Evolutionary conservation across 2,329 filamentous ascomycete species (phyloP), one percentile per base, ranked within the genome.

Genomic region (Cordyceps fumosorosea): DNA sequence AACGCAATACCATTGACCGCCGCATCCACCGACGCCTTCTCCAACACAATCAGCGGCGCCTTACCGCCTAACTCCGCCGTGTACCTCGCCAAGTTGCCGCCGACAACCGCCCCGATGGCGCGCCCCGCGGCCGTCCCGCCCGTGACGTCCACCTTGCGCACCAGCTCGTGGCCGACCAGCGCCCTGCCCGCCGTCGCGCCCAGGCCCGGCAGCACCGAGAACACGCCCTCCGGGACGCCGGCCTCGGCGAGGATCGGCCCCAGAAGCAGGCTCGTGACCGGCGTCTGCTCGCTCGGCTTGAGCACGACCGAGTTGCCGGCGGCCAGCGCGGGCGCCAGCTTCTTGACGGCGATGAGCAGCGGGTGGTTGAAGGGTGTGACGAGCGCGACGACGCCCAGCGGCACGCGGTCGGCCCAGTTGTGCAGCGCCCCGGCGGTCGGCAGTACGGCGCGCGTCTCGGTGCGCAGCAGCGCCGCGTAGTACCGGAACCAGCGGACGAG

Each of bases 21-120:
- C 45, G 85, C 81, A 62, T 86, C 82, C 24, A 90, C 72, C 65
- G 89, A 82, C 1, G 87, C 87, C 62, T 85, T 79, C 40, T 82
- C 78, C 66, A 89, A 89, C 66, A 90, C 83, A 29, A 90, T 78
- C 65, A 89, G 80, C 22, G 88, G 88, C 52, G 84, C 85, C 77
- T 90, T 89, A 69, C 89, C 86, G 8, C 88, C 88, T 29, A 90
- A 81, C 75, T 90, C 87, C 29, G 89, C 84, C 44, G 87, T 90
- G 67, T 87, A 86, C 68, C 85, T 83, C 70, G 88, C 86, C 67
- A 90, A 74, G 73, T 90, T 90, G 65, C 80, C 81, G 48, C 84
- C 83, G 29, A 84, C 86, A 47, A 88, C 80, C 50, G 84, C 79
- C 65, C 89, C 87, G 68, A 91, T 89, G 42, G 83, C 82, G 62